A percentile compares a stretch with the other conserved stretches of the same genome.
Evolutionary conservation across 2,329 filamentous ascomycete genomes (phyloP).

Genomic region (Epichloe glyceriae): DNA sequence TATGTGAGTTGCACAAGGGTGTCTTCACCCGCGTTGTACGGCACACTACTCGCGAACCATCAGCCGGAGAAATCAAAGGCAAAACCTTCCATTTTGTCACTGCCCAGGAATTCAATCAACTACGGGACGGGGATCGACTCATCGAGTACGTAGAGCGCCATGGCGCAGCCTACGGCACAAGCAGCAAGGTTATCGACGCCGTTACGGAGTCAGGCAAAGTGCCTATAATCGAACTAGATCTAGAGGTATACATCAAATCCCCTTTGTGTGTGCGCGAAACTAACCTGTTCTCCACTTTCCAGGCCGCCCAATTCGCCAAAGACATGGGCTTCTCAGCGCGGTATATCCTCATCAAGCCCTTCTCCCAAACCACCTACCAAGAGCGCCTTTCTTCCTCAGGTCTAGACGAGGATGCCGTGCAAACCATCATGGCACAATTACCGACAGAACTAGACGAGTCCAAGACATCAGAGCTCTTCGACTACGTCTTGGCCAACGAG

Average conservation of each 20-base stretch:
- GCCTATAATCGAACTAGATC: slow-evolving; percentile 39
- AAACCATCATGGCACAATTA: slow-evolving; percentile 12
- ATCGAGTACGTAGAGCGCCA: slow-evolving; percentile 41
- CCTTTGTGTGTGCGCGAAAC: not conserved
- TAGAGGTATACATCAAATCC: slow-evolving; percentile 27
- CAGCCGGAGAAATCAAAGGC: slow-evolving; percentile 38
- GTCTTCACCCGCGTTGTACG: slow-evolving; percentile 48
- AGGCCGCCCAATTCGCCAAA: slow-evolving; percentile 44
- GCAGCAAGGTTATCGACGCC: slow-evolving; percentile 36
- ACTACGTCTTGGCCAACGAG: slow-evolving; percentile 15
- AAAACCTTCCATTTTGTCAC: slow-evolving; percentile 44
- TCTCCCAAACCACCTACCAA: slow-evolving; percentile 16
- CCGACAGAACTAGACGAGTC: slow-evolving; percentile 14
- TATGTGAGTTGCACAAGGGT: slow-evolving; percentile 50
- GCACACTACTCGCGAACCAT: slow-evolving; percentile 39
- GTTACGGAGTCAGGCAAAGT: slow-evolving; percentile 45
- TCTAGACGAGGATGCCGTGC: slow-evolving; percentile 12
- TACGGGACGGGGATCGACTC: slow-evolving; percentile 47
- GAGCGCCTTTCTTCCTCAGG: slow-evolving; percentile 17
- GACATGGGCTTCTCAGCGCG: slow-evolving; percentile 43
- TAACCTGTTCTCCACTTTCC: not conserved
- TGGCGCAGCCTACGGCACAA: slow-evolving; percentile 42
- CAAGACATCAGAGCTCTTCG: slow-evolving; percentile 16
- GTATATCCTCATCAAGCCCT: slow-evolving; percentile 38
- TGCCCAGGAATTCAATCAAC: slow-evolving; percentile 39